Evolutionary conservation across 257 asterid species (phyloP).

Genomic region (Solanum appendiculatum): DNA sequence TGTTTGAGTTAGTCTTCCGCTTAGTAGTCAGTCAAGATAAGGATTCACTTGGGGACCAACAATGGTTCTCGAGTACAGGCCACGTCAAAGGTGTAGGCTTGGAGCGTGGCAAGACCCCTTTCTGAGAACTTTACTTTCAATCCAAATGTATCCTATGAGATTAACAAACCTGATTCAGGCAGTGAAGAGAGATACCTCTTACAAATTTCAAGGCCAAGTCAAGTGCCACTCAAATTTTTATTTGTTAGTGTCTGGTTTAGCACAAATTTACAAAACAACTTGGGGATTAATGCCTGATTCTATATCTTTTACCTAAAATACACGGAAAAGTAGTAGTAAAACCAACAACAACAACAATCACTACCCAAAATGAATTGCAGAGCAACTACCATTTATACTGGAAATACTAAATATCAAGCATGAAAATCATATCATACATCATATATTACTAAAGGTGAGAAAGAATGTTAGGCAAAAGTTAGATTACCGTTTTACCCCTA

Average conservation of each 20-base stretch:
- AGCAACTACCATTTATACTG: background rate
- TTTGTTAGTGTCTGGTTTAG: constrained; percentile 63
- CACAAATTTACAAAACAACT: constrained; percentile 74
- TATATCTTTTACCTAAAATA: constrained; percentile 77
- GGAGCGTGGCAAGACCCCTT: no score
- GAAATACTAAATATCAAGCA: background rate
- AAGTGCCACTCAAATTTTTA: constrained; percentile 72
- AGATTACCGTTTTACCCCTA: no score
- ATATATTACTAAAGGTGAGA: no score
- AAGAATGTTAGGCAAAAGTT: no score
- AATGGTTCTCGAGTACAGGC: no score
- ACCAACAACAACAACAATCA: no score
- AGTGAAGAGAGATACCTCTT: constrained; percentile 43
- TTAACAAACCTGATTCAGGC: constrained; percentile 58
- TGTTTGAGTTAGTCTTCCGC: no score
- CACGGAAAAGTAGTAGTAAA: background rate
- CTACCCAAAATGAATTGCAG: background rate
- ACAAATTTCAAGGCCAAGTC: constrained; percentile 93
- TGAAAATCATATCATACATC: no score
- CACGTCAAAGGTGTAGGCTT: no score
- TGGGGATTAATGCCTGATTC: constrained; percentile 82
- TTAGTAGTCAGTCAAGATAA: no score
- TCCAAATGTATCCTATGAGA: constrained; percentile 86
- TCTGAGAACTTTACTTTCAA: constrained; percentile 90
- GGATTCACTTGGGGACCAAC: no score